Percentiles rank a stretch among this genome's conserved stretches.
These are phyloP conservation scores for Elsinoe fawcettii DNA, from an alignment of 2,329 filamentous ascomycete species.

Conservation along the genomic window DNA sequence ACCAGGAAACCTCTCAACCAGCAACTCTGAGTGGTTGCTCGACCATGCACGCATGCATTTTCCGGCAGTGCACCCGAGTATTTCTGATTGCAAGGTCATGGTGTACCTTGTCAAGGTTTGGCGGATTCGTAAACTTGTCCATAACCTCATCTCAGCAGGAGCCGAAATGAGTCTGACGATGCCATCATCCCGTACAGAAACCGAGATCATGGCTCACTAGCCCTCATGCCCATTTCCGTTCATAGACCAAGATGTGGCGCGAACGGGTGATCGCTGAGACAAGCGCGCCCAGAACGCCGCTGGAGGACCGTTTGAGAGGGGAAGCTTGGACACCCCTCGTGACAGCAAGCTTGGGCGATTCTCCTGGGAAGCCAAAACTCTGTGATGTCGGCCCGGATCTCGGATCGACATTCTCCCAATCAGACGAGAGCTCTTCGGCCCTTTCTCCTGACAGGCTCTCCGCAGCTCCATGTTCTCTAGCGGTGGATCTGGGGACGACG, in stretches of 20 bases:
- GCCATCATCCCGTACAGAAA: background rate
- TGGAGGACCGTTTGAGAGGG: slow-evolving; percentile 1
- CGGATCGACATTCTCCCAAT: background rate
- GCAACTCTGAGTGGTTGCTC: too few relatives aligned
- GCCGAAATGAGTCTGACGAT: background rate
- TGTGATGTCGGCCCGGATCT: background rate
- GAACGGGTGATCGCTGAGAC: background rate
- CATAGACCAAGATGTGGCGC: background rate
- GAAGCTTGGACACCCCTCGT: slow-evolving; percentile 8
- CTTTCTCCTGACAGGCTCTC: background rate
- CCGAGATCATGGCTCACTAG: background rate
- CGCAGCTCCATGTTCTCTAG: background rate
- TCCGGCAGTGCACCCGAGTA: too few relatives aligned
- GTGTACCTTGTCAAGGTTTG: too few relatives aligned
- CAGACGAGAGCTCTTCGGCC: background rate
- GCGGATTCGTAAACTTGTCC: too few relatives aligned
- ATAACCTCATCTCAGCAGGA: background rate
- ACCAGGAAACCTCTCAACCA: background rate
- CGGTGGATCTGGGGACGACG: background rate
- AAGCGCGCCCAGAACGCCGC: background rate
- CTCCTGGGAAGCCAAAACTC: background rate
- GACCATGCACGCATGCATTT: too few relatives aligned
- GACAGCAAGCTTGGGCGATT: background rate
- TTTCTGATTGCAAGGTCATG: too few relatives aligned
- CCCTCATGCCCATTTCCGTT: background rate